Percentiles rank a stretch among this genome's conserved stretches.
phyloP scores from a whole-genome alignment of 306 rosid genomes.

The Herpetospermum pedunculosum region DNA sequence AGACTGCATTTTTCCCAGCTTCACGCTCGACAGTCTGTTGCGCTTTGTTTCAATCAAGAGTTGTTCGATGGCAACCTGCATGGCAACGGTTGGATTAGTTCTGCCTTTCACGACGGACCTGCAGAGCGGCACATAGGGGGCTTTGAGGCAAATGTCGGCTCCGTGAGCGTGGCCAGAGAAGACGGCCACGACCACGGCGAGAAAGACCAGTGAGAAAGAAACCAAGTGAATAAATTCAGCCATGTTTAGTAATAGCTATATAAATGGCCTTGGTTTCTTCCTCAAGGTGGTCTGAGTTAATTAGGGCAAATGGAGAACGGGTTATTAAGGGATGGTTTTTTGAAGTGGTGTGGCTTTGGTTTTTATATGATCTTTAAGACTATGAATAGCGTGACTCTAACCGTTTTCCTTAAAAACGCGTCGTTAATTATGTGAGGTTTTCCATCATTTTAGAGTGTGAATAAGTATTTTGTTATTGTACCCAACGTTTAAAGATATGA shows the following conservation, averaged over 20 bases:
- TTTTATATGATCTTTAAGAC: no score
- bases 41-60: background rate
- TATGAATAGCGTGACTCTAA: no score
- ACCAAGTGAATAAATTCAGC: background rate
- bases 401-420: no score
- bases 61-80: background rate
- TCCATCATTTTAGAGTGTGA: no score
- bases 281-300: background rate
- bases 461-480: no score
- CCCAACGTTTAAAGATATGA: no score
- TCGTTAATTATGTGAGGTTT: no score
- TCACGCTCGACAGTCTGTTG: background rate
- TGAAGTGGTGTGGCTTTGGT: background rate
- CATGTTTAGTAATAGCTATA: background rate
- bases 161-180: background rate
- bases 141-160: background rate
- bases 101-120: background rate
- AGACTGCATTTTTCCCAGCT: background rate
- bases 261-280: background rate
- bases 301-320: background rate
- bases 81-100: background rate
- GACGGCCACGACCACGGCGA: background rate
- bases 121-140: background rate
- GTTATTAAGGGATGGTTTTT: background rate
- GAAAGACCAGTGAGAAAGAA: background rate